Percentiles rank a stretch among this genome's conserved stretches.
These are phyloP conservation scores for Pelargonium nanum DNA, from an alignment of 345 rosid species.

Conservation along the genomic window DNA sequence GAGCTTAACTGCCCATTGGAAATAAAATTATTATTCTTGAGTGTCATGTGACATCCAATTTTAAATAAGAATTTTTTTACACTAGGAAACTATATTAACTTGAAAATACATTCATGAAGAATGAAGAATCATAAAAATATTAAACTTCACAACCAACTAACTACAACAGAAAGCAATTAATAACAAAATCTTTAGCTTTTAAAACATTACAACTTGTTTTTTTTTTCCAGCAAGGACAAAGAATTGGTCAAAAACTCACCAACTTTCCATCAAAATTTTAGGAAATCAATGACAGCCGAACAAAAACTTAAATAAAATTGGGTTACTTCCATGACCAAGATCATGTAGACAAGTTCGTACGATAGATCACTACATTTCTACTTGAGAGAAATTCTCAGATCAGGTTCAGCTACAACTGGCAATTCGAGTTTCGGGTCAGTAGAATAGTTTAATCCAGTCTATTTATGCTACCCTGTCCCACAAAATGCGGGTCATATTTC, in stretches of 20 bases:
- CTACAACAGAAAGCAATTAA: too few relatives aligned
- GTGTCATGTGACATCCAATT: not conserved
- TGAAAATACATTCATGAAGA: not conserved
- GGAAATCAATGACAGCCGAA: not conserved
- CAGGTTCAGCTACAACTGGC: too few relatives aligned
- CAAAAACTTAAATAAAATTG: too few relatives aligned
- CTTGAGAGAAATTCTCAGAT: not conserved
- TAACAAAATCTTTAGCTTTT: too few relatives aligned
- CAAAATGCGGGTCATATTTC: too few relatives aligned
- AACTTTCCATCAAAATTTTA: not conserved
- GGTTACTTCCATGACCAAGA: not conserved
- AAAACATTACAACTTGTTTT: too few relatives aligned
- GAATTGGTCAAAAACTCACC: not conserved
- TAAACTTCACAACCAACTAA: too few relatives aligned
- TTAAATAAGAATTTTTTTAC: not conserved
- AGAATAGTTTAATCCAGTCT: too few relatives aligned
- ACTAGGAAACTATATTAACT: not conserved
- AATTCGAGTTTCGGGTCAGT: too few relatives aligned
- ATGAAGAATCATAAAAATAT: not conserved
- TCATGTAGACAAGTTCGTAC: not conserved
- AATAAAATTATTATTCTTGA: not conserved
- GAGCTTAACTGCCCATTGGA: slow-evolving; percentile 50
- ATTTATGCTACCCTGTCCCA: too few relatives aligned
- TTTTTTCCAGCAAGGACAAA: slow-evolving; percentile 1
- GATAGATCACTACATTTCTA: not conserved